Base-by-base conservation (phyloP, 768 basidiomycete species). In the Botryobasidium botryosum region DNA sequence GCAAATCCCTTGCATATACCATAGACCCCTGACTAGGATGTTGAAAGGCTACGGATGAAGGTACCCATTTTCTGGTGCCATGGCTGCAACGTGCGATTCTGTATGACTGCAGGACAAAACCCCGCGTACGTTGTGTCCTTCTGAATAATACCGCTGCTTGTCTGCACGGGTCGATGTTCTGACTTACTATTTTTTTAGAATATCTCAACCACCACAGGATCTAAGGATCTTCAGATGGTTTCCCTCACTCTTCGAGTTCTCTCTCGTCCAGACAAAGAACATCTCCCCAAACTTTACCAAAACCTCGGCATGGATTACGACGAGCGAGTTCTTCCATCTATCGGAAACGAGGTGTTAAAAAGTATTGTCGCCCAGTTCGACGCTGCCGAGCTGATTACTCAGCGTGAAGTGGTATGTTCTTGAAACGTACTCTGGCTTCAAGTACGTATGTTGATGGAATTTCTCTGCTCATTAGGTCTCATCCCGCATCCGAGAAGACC, bases 191-290 rank as follows among this genome's bases (percentile, higher is more conserved):
- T 15, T 20, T 40, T 44, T 25, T 28, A 92, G 86, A 94, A 94
- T 57, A 97, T 97, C 46, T 90, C 85, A n/a, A 96, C 94, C 2
- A 94, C 85, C 2, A 97, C 94, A 20, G 94, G 94, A 27, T 96
- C 91, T 7, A 97, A 97, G 60, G 90, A 99, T 60, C 66, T 99
- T 64, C 92, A 97, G 63, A 97, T 96, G 88, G 86, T 99, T 45
- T 84, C 91, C 27, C 79, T 99, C 44, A 97, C 92, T 0, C 72
- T 97, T 41, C 83, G 94, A 46, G 92, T 99, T 28, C 74, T 99
- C 53, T 94, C 88, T 20, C 70, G 91, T 41, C 94, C 94, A 15
- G 90, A 97, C 63, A 74, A 80, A 28, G 64, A 72, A 25, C 85
- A 92, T 60, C 69, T 99, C 23, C 59, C 92, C 17, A 85, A 76